Percentiles rank a stretch among this genome's conserved stretches.
phyloP scores from a whole-genome alignment of 192 early-diverging fungal genomes.

The Coemansia reversa region DNA sequence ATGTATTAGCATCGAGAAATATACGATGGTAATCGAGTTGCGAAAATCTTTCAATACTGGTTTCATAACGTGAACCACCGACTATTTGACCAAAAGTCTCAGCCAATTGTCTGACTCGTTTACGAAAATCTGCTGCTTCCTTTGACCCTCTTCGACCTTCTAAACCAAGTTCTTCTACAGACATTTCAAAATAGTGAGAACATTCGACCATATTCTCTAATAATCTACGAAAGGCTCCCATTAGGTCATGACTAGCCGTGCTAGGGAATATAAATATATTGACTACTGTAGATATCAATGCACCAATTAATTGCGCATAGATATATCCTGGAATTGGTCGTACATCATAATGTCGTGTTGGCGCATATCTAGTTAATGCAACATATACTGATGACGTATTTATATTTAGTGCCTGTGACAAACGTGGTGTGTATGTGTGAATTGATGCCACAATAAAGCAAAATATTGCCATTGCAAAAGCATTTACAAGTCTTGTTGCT shows the following conservation, averaged over 20 bases:
- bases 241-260: conserved; percentile 33
- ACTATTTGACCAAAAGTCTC: conserved; percentile 36
- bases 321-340: conserved; percentile 30
- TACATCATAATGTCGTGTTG: conserved; percentile 8
- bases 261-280: conserved; percentile 46
- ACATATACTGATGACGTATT: conserved; percentile 25
- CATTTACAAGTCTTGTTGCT: conserved; percentile 19
- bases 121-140: conserved; percentile 10
- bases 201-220: conserved; percentile 27
- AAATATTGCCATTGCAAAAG: conserved; percentile 24
- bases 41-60: conserved; percentile 41
- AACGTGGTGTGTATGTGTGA: conserved; percentile 33
- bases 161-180: conserved; percentile 14
- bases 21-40: conserved; percentile 43
- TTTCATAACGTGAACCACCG: conserved; percentile 45
- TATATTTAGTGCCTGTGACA: conserved; percentile 34
- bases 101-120: neutral
- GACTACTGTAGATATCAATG: conserved; percentile 32
- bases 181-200: conserved; percentile 30
- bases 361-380: conserved; percentile 24
- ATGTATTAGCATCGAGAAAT: conserved; percentile 19
- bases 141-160: conserved; percentile 10
- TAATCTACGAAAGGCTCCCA: conserved; percentile 19
- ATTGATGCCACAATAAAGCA: conserved; percentile 26
- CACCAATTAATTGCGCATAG: conserved; percentile 41